Percentiles rank a stretch among this genome's conserved stretches.
Evolutionary conservation across 805 yeast genomes (phyloP).

Genomic region (Saturnispora ahearnii): DNA sequence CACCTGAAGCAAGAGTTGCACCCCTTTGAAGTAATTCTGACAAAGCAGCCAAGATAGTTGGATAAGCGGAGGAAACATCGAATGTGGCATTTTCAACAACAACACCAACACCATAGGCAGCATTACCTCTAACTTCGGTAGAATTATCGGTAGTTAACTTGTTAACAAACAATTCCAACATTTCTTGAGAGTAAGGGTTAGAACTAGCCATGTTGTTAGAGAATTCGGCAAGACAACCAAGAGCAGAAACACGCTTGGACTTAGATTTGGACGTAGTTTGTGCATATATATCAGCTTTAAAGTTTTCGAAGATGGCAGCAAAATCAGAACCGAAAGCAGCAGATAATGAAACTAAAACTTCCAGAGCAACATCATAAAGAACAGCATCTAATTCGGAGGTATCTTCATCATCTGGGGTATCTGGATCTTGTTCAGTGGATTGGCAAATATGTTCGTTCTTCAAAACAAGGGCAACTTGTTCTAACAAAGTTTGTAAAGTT

Average conservation of each 20-base stretch:
- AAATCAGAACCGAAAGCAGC: constrained; percentile 74
- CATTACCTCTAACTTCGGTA: constrained; percentile 84
- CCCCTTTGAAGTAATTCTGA: constrained; percentile 62
- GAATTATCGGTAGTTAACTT: constrained; percentile 69
- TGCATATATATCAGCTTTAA: constrained; percentile 53
- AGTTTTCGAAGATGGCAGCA: constrained; percentile 55
- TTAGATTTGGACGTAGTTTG: constrained; percentile 54
- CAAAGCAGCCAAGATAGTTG: constrained; percentile 55
- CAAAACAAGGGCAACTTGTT: constrained; percentile 61
- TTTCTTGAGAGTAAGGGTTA: constrained; percentile 60
- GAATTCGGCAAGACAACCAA: constrained; percentile 89
- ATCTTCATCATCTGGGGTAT: constrained; percentile 33
- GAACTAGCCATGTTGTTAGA: constrained; percentile 59
- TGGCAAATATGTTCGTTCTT: constrained; percentile 82
- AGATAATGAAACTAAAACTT: constrained; percentile 72
- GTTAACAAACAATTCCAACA: constrained; percentile 60
- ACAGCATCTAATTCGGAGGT: constrained; percentile 56
- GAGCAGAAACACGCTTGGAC: constrained; percentile 71
- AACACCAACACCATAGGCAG: constrained; percentile 93
- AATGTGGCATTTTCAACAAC: constrained; percentile 43
- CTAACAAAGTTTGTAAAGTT: constrained; percentile 58
- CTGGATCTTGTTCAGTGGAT: constrained; percentile 48
- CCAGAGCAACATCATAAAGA: constrained; percentile 76
- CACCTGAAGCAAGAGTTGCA: constrained; percentile 59
- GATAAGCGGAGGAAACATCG: constrained; percentile 57